These are phyloP conservation scores for Aspergillus felis DNA, from an alignment of 2,329 filamentous ascomycete genomes.

Conservation along the genomic window DNA sequence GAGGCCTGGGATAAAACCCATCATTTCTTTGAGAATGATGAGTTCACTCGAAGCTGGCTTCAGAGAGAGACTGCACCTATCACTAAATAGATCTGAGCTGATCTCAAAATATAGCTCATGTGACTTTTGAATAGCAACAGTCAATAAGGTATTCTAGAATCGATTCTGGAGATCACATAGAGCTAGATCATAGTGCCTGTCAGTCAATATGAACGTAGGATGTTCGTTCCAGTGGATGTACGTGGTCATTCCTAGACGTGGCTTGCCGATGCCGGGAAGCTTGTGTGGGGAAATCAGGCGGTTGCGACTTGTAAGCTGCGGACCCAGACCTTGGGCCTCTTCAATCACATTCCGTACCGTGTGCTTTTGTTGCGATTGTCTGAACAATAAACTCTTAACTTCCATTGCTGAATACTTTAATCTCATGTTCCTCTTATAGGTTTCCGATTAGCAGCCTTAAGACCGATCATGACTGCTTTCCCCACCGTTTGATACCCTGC, in stretches of 20 bases:
- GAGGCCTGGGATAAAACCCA: constrained; percentile 80
- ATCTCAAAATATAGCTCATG: background rate
- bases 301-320: background rate
- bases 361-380: background rate
- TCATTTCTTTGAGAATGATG: constrained; percentile 68
- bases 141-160: background rate
- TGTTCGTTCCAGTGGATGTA: background rate
- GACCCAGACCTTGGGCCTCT: background rate
- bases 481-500: constrained; percentile 12
- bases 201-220: background rate
- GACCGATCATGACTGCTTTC: constrained; percentile 24
- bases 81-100: constrained; percentile 30
- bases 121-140: background rate
- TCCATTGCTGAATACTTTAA: background rate
- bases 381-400: background rate
- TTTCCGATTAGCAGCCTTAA: background rate
- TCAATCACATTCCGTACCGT: background rate
- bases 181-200: background rate
- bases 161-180: background rate
- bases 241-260: constrained; percentile 9
- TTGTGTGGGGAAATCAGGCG: background rate
- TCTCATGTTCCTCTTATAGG: background rate
- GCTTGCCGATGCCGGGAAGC: constrained; percentile 5
- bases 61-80: constrained; percentile 76
- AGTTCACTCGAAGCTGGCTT: constrained; percentile 72